Conservation (phyloP, 2,329 filamentous ascomycete species). For the Allantophomopsis lycopodina region DNA sequence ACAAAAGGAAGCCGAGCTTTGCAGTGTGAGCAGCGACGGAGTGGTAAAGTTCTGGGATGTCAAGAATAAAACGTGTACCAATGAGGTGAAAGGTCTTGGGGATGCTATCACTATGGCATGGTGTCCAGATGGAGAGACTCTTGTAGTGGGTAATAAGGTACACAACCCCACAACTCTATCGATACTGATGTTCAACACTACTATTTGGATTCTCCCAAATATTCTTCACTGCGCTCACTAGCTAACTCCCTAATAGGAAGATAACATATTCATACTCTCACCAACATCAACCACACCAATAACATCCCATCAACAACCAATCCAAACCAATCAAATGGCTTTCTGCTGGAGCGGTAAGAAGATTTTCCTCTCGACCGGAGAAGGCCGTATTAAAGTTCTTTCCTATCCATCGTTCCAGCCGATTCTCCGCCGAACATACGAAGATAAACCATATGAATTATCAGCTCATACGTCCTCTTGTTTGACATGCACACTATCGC, state of each 20-base stretch:
- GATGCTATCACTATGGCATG: constrained; percentile 60
- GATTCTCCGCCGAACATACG: constrained; percentile 30
- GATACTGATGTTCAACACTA: no score
- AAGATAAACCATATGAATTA: constrained; percentile 40
- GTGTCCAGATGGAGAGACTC: constrained; percentile 55
- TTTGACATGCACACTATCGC: constrained; percentile 54
- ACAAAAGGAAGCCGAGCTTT: constrained; percentile 62
- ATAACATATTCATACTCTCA: constrained; percentile 48
- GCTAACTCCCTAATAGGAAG: constrained; percentile 29
- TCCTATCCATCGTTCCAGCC: constrained; percentile 52
- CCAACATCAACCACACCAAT: constrained; percentile 41
- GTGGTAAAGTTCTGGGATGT: constrained; percentile 73
- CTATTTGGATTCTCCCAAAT: not conserved
- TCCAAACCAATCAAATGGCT: constrained; percentile 57
- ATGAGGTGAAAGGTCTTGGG: constrained; percentile 52
- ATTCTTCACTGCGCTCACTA: not conserved
- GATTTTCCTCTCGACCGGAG: constrained; percentile 56
- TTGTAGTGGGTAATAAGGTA: constrained; percentile 64
- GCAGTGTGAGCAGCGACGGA: constrained; percentile 61
- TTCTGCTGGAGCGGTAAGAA: constrained; percentile 64
- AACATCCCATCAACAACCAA: constrained; percentile 42
- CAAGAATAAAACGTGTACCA: constrained; percentile 54
- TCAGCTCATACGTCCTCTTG: constrained; percentile 64
- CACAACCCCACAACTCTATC: constrained; percentile 19
- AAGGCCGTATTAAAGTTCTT: constrained; percentile 58